Percentiles rank a stretch among this genome's conserved stretches.
These are phyloP conservation scores for Termitomyces titanicus DNA, from an alignment of 768 basidiomycete species.

Conservation along the genomic window DNA sequence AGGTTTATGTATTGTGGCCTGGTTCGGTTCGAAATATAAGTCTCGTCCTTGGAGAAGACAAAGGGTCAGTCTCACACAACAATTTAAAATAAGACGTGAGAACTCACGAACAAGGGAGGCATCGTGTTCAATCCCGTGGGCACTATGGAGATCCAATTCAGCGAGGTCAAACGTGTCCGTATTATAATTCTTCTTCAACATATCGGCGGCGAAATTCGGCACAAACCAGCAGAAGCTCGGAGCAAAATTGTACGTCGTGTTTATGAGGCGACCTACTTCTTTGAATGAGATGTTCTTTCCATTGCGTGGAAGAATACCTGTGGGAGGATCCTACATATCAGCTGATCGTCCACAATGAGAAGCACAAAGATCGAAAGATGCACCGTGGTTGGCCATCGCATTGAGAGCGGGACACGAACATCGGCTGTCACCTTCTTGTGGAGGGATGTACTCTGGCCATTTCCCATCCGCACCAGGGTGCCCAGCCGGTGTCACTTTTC, in stretches of 20 bases:
- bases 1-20: constrained; percentile 44
- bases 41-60: constrained; percentile 46
- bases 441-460: constrained; percentile 66
- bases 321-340: constrained; percentile 13
- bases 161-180: constrained; percentile 61
- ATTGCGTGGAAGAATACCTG: constrained; percentile 63
- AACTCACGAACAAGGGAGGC: constrained; percentile 58
- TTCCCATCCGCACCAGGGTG: constrained; percentile 53
- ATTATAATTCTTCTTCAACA: constrained; percentile 53
- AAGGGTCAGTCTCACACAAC: constrained; percentile 18
- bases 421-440: constrained; percentile 62
- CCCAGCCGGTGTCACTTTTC: constrained; percentile 53
- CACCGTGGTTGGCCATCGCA: constrained; percentile 82
- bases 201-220: constrained; percentile 53
- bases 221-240: constrained; percentile 67
- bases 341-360: not conserved
- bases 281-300: constrained; percentile 68
- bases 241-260: constrained; percentile 65
- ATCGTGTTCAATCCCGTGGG: constrained; percentile 75
- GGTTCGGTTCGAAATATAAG: constrained; percentile 40
- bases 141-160: constrained; percentile 71
- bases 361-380: constrained; percentile 11
- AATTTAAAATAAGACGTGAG: not conserved
- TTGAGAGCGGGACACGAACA: constrained; percentile 63
- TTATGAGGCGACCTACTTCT: constrained; percentile 39